Base-by-base conservation (phyloP, 768 basidiomycete genomes). In the Amanita phalloides region DNA sequence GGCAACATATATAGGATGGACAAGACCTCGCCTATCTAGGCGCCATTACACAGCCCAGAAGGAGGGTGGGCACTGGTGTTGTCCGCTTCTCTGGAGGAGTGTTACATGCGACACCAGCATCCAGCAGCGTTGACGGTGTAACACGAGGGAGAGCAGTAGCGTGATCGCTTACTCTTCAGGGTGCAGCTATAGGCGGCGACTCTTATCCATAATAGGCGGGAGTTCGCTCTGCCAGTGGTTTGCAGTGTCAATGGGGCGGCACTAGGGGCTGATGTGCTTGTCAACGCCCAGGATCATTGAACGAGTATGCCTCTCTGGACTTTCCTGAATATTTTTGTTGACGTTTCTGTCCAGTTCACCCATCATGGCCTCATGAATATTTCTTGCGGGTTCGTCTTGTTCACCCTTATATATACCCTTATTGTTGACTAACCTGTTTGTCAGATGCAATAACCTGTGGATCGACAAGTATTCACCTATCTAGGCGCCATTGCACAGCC, bases 21-120 rank as follows among this genome's bases (percentile, higher is more conserved):
- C 46, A 37, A 35, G 20, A 2, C 25, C 21, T 20, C 32, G 23
- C 32, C 46, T 35, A 47, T 47, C 35, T 36, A 35, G 32, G 32
- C 46, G 46, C 20, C 32, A 35, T 47, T 30, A 11, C 30, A 26
- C 48, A n/a, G 25, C 36, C 48, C 25, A 11, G 37, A 49, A 49
- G 38, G 17, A 17, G 17, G 17, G 17, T 17, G 48, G 37, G 37
- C 48, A 41, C 38, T 39, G 37, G 37, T 49, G 48, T 39, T 41
- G 48, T 17, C 48, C 37, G 48, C 36, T 30, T 49, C 48, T 49
- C 48, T 49, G 37, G 48, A 39, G 25, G 48, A 49, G 21, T 26
- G 14, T 49, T 32, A 32, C 46, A 49, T 39, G 14, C 48, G 48
- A 11, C 3, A 48, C 46, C 46, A 47, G 45, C 45, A 28, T 33